These are phyloP conservation scores for Cutaneotrichosporon cutaneum DNA, from an alignment of 1,284 basidiomycete genomes.

Conservation along the genomic window DNA sequence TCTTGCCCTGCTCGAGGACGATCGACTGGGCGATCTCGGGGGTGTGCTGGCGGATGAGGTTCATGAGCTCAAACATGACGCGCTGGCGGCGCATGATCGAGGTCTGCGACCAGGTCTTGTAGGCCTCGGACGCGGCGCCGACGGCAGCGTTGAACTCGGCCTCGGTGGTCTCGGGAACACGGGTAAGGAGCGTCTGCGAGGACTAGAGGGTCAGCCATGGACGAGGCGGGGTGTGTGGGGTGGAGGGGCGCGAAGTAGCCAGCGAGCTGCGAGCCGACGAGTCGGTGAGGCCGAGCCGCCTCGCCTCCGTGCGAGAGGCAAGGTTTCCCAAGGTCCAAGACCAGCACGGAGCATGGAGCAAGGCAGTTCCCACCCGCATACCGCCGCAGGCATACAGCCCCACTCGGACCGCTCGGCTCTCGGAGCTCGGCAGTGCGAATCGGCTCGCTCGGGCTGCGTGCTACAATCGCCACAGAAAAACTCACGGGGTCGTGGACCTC, in stretches of 20 bases:
- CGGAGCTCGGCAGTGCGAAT: neutral
- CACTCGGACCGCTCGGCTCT: neutral
- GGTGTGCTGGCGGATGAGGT: slow-evolving; percentile 70
- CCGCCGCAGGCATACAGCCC: neutral
- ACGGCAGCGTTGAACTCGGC: slow-evolving; percentile 84
- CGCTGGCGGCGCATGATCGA: slow-evolving; percentile 83
- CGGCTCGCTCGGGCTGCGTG: neutral
- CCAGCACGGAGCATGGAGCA: too few species aligned
- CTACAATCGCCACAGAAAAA: slow-evolving; percentile 10
- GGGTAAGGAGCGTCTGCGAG: slow-evolving; percentile 62
- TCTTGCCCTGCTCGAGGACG: slow-evolving; percentile 87
- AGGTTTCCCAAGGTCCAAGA: neutral
- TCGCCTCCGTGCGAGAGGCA: neutral
- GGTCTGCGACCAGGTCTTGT: slow-evolving; percentile 83
- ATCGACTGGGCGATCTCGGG: slow-evolving; percentile 62
- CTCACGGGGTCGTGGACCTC: slow-evolving; percentile 82
- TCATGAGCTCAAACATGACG: slow-evolving; percentile 85
- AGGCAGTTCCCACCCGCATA: neutral
- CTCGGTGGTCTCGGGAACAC: slow-evolving; percentile 83
- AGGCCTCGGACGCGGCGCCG: slow-evolving; percentile 79
- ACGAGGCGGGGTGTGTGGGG: neutral
- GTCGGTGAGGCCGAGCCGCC: too few species aligned
- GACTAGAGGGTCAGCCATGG: slow-evolving; percentile 3
- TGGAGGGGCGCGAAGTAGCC: too few species aligned
- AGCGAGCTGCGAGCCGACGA: neutral